Evolutionary conservation across 345 rosid species (phyloP).

Genomic region (Syzygium oleosum): DNA sequence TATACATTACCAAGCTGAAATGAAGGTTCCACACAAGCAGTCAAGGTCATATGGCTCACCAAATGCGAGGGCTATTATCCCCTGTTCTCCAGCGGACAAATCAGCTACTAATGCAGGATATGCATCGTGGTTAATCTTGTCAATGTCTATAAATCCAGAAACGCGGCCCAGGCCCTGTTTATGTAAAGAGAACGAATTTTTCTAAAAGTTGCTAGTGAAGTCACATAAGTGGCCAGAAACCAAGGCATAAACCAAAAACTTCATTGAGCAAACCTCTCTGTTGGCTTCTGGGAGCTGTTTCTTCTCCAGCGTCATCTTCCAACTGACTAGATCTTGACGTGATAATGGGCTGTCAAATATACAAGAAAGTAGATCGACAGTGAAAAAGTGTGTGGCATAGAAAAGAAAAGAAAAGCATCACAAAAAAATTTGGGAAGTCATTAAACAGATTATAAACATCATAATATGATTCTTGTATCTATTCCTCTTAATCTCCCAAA

Average conservation of each 20-base stretch:
- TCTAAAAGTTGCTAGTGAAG: neutral
- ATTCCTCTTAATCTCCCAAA: neutral
- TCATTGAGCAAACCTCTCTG: conserved; percentile 38
- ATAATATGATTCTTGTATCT: neutral
- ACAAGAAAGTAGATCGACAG: neutral
- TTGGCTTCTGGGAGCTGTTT: conserved; percentile 82
- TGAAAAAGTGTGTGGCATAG: neutral
- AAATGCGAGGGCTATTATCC: conserved; percentile 80
- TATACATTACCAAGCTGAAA: conserved; percentile 7
- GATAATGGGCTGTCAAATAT: conserved; percentile 49
- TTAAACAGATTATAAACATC: neutral
- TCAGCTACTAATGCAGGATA: conserved; percentile 94
- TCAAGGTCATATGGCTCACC: conserved; percentile 44
- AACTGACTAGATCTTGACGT: conserved; percentile 90
- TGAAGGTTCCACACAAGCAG: conserved; percentile 2
- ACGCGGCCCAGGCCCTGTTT: conserved; percentile 49
- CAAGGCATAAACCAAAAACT: neutral
- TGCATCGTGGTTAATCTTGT: conserved; percentile 78
- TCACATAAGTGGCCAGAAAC: neutral
- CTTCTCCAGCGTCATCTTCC: conserved; percentile 94
- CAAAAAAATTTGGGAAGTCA: neutral
- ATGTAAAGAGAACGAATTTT: neutral
- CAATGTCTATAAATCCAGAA: conserved; percentile 81
- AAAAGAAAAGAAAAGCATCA: neutral
- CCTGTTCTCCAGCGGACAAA: conserved; percentile 74